A percentile compares a stretch with the other conserved stretches of the same genome.
Conservation (phyloP, 73 alveolate species). For the Tetrahymena thermophila region DNA sequence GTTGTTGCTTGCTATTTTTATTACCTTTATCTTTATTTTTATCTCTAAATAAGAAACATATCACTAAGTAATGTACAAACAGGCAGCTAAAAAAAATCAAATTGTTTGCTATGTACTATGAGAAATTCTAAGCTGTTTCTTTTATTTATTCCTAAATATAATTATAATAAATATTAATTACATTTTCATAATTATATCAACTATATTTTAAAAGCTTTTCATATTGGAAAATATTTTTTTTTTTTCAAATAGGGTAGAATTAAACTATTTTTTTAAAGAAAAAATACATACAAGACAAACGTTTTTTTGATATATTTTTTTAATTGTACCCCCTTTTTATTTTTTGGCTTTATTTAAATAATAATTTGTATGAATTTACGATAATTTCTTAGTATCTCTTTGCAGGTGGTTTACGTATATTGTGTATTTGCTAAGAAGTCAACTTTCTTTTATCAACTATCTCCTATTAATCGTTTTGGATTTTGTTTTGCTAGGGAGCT, state of each 20-base stretch:
- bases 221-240: no score
- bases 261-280: no score
- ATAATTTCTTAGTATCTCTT: not conserved
- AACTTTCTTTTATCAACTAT: not conserved
- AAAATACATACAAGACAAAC: no score
- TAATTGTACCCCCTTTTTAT: not conserved
- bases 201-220: no score
- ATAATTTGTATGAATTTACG: not conserved
- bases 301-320: no score
- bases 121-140: not conserved
- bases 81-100: not conserved
- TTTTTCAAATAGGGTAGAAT: no score
- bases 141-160: not conserved
- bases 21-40: not conserved
- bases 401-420: not conserved
- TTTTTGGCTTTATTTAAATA: not conserved
- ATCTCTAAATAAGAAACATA: not conserved
- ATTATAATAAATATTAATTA: not conserved
- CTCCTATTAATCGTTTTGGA: not conserved
- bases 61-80: not conserved
- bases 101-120: not conserved
- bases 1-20: not conserved
- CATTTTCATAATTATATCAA: no score
- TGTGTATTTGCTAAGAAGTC: not conserved
- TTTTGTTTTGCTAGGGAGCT: not conserved